Evolutionary conservation across 2,329 filamentous ascomycete genomes (phyloP), one percentile per base, ranked within the genome.

Genomic region (Colletotrichum eremochloae): DNA sequence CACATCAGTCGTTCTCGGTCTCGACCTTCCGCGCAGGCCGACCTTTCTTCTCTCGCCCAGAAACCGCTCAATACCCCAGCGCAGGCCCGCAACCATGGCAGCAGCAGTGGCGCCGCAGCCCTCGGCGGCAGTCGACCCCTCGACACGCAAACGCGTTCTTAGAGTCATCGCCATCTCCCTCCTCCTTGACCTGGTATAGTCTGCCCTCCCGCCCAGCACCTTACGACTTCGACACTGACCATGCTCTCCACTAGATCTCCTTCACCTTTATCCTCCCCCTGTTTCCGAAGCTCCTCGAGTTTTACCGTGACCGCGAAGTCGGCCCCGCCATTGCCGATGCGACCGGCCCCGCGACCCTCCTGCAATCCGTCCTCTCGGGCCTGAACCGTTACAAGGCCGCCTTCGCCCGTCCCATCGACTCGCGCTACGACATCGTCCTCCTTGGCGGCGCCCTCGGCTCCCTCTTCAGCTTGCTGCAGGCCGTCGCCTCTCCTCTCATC

Each of bases 251-350:
- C 42, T 75, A 98, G 96, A 94, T 98, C 78, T 98, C 96, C 68
- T 99, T 99, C 82, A 99, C 96, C 40, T 98, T 99, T 81, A 98
- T 98, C 80, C 92, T 99, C 11, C 96, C 96, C 0, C 90, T 99
- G 46, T 99, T 98, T 81, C 96, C 95, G 9, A 95, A 95, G 71
- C 92, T 99, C 56, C 92, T 98, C 82, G 93, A 97, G 78, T 98
- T 98, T 88, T 99, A 98, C 85, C 94, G 94, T 83, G 92, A 94
- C 80, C 90, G 91, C 82, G 95, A 98, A 83, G 88, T 88, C 52
- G 66, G 55, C 53, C 84, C 86, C 33, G 78, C 84, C n/a, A 77
- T 82, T 66, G 78, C 83, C 53, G 80, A 82, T 18, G 77, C 81
- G 61, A 84, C 84, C 67, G 83, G 84, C 46, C 84, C 88, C 3